These are phyloP conservation scores for Epichloe typhina DNA, from an alignment of 2,329 filamentous ascomycete species.

Conservation along the genomic window DNA sequence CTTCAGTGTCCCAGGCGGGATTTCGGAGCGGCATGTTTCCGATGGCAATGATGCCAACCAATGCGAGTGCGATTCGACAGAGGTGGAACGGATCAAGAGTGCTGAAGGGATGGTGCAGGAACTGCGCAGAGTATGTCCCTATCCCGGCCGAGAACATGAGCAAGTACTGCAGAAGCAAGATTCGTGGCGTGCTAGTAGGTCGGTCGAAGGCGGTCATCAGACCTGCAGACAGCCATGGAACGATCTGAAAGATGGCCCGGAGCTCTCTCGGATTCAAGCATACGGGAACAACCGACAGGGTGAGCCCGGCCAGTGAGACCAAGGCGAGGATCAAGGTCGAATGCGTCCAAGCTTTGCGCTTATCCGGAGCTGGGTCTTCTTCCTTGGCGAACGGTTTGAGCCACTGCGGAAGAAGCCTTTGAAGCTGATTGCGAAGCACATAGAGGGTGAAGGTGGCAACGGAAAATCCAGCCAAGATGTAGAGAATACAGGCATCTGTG, in stretches of 20 bases:
- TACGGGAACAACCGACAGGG: conserved; percentile 18
- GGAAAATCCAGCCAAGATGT: conserved; percentile 13
- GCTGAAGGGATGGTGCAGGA: conserved; percentile 13
- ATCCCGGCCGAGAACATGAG: conserved; percentile 20
- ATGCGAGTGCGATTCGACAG: conserved; percentile 11
- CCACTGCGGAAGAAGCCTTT: conserved; percentile 25
- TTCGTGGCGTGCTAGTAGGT: conserved; percentile 28
- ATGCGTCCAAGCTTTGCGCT: conserved; percentile 22
- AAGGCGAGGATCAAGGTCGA: conserved; percentile 25
- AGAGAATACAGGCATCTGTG: conserved; percentile 9
- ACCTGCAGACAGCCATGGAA: conserved; percentile 25
- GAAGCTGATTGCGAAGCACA: conserved; percentile 13
- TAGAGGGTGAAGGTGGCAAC: conserved; percentile 18
- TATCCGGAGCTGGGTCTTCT: conserved; percentile 11
- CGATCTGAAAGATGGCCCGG: conserved; percentile 19
- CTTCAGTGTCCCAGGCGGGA: conserved; percentile 18
- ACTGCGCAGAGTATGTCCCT: conserved; percentile 17
- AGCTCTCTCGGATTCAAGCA: conserved; percentile 16
- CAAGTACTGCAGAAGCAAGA: conserved; percentile 26
- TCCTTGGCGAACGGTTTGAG: conserved; percentile 31
- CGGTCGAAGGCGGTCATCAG: conserved; percentile 25
- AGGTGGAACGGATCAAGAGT: conserved; percentile 13
- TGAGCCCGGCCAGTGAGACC: conserved; percentile 22
- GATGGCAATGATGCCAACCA: conserved; percentile 18
- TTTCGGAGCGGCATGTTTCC: conserved; percentile 24